Evolutionary conservation across 768 basidiomycete species (phyloP).

Genomic region (Galerina marginata): DNA sequence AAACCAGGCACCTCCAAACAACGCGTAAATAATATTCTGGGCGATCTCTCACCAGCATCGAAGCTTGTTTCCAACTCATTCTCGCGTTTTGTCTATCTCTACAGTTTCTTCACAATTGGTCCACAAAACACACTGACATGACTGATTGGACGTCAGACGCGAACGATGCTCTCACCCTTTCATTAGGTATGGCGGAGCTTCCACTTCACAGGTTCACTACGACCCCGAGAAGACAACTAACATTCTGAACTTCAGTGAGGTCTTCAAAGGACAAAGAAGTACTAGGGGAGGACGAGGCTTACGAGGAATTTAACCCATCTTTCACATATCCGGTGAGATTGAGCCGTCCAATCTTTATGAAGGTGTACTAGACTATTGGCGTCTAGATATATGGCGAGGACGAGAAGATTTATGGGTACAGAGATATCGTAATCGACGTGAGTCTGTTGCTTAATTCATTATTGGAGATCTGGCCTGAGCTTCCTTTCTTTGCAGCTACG

Average conservation of each 20-base stretch:
- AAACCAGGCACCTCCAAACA: conserved; percentile 25
- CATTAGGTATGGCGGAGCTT: conserved; percentile 59
- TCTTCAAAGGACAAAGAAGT: conserved; percentile 66
- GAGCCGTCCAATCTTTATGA: not conserved
- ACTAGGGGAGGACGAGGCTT: conserved; percentile 61
- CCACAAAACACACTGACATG: conserved; percentile 33
- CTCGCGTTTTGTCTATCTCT: not conserved
- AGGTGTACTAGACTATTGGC: not conserved
- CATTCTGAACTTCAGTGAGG: conserved; percentile 54
- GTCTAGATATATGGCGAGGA: conserved; percentile 91
- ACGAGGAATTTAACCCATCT: conserved; percentile 75
- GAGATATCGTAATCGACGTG: conserved; percentile 83
- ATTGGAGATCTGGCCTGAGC: not conserved
- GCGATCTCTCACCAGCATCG: conserved; percentile 3
- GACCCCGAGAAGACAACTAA: not conserved
- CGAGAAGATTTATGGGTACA: conserved; percentile 95
- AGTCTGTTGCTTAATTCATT: conserved; percentile 26
- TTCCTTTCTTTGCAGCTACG: conserved; percentile 56
- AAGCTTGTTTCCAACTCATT: conserved; percentile 2
- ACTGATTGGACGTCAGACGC: conserved; percentile 81
- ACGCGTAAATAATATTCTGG: conserved; percentile 36
- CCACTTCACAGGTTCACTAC: not conserved
- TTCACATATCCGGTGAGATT: conserved; percentile 91
- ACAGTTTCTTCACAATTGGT: not conserved
- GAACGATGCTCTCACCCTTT: conserved; percentile 76